Base-by-base conservation (phyloP, 495 filamentous ascomycete genomes). In the Hyphodiscus hymeniophilus region DNA sequence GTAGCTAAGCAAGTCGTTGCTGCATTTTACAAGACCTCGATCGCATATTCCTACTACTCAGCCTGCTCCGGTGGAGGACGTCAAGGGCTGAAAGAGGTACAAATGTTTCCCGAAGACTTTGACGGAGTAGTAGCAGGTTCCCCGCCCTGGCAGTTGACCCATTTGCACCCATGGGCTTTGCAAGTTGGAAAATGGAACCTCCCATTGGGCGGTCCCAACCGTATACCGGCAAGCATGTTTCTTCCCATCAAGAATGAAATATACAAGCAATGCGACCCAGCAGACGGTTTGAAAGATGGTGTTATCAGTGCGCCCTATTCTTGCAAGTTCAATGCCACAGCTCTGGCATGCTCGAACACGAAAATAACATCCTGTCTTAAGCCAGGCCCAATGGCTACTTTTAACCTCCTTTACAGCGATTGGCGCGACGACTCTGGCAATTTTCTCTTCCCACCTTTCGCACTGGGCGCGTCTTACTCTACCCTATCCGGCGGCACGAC, bases 41-140 rank as follows among this genome's bases (percentile, higher is more conserved):
- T 70, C 42, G 52, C 55, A 4, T 70, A 75, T 47, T 71, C 66
- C 7, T 82, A 82, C 56, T 82, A 71, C 51, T 60, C 60, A 3
- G 71, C 70, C n/a, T 84, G 76, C 59, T 80, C 76, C 0, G 79
- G 75, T 0, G 78, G 78, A 24, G 78, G 79, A 10, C 63, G 75
- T 0, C 76, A 81, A 52, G 77, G 77, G 0, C 47, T 79, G 3
- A 74, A 71, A 36, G 66, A 73, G n/a, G 63, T 74, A 3, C 67
- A 81, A 50, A 62, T 64, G 40, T 77, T 67, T 28, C 75, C 77
- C 1, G 64, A 69, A n/a, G 72, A 70, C 51, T 79, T 86, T 47
- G 83, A 89, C 58, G 84, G 84, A 16, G 74, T 81, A 1, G 60
- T 88, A 11, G 72, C 75, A 12, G 81, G 77, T 4, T 70, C 79